Evolutionary conservation across 805 yeast genomes (phyloP).

Genomic region (Ogataea methanolica): DNA sequence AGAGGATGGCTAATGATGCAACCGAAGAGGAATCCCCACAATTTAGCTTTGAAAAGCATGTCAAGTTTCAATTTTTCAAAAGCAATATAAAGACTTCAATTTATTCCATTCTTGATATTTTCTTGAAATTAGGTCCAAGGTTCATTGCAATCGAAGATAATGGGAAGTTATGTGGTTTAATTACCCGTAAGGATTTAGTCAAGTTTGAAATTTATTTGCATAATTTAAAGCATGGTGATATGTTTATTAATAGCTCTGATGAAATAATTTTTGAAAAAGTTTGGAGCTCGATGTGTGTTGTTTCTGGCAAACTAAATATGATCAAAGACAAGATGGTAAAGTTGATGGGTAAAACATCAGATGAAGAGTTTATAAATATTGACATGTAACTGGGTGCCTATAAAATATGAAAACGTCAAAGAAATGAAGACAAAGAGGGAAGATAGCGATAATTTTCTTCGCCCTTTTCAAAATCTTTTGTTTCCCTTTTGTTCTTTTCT

Average conservation of each 20-base stretch:
- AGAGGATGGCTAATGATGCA: neutral
- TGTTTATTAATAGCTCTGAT: slow-evolving; percentile 21
- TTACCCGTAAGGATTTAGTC: slow-evolving; percentile 81
- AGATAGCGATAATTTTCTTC: too few relatives aligned
- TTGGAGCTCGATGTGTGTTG: slow-evolving; percentile 10
- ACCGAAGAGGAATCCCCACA: slow-evolving; percentile 9
- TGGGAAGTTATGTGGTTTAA: slow-evolving; percentile 64
- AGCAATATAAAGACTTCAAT: slow-evolving; percentile 51
- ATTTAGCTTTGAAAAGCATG: slow-evolving; percentile 25
- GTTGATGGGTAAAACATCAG: neutral
- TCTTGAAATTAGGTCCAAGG: slow-evolving; percentile 76
- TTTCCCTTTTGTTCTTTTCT: neutral
- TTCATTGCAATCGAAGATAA: slow-evolving; percentile 60
- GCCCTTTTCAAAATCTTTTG: neutral
- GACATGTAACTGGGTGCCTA: neutral
- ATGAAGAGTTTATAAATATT: neutral
- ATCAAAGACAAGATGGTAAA: neutral
- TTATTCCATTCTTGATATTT: slow-evolving; percentile 60
- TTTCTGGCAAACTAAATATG: slow-evolving; percentile 2
- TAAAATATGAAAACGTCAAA: too few relatives aligned
- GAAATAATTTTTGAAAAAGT: slow-evolving; percentile 13
- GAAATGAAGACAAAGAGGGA: too few relatives aligned
- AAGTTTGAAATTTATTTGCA: slow-evolving; percentile 46
- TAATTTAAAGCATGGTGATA: slow-evolving; percentile 21
- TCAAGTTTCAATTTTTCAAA: slow-evolving; percentile 58